Base-by-base conservation (phyloP, 2,329 filamentous ascomycete species). In the Colletotrichum neosansevieriae region DNA sequence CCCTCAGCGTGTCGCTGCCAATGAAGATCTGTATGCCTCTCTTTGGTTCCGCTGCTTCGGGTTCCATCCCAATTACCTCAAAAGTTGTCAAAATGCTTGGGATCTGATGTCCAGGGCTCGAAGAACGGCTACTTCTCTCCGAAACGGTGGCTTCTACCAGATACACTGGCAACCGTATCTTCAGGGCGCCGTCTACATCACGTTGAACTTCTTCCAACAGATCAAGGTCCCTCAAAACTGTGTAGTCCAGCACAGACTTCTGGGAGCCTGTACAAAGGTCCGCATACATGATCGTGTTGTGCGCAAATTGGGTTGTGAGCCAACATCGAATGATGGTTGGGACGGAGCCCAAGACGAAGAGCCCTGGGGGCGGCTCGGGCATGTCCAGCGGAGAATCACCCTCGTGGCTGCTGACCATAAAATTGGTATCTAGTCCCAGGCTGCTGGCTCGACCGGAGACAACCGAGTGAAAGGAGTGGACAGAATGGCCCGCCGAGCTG, bases 241-340 rank as follows among this genome's bases (percentile, higher is more conserved):
- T 88, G 73, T 88, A 86, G 63, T 96, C 92, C 51, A 99, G 82
- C n/a, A 89, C 90, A 1, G 96, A 98, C 73, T 89, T 91, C 78
- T 94, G 94, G 5, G 96, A 97, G 2, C 95, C 96, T 2, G 93
- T 95, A 79, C 96, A 98, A 2, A 98, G 85, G 38, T 94, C 94
- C 40, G 94, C 96, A 76, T 98, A 98, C 5, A 98, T 84, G 15
- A 98, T 86, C 10, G 94, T 92, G 72, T 92, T 91, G 76, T 97
- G 95, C 13, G 94, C 95, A 80, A 97, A 98, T 74, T 93, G 91
- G 40, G 91, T 92, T 29, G 93, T 95, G 73, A 98, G 85, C 94
- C 96, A 98, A 82, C 96, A 99, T 70, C 96, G 91, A 65, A 98
- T 93, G 72, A 99, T 97, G 34, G 94, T 93, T 6, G 96, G 96